Base-by-base conservation (phyloP, 2,329 filamentous ascomycete species). In the Conoideocrella luteorostrata region DNA sequence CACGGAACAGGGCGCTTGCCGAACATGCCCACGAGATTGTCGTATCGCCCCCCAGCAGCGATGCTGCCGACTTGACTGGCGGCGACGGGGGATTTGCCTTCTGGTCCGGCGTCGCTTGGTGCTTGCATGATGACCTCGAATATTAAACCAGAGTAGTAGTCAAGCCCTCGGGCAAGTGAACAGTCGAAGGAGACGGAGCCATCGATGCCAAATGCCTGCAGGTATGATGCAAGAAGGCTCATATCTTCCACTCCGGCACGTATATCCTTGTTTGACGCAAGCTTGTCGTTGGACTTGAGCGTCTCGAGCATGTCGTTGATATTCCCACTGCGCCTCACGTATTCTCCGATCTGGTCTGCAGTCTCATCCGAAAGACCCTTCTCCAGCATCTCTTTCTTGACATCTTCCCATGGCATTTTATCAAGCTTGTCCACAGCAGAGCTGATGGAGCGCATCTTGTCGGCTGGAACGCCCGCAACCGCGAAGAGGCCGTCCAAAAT, bases 361-460 rank as follows among this genome's bases (percentile, higher is more conserved):
- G 91, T 79, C 12, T 79, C 82, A 20, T 72, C 71, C 33, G 80
- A 77, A 2, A 97, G 73, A 0, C 88, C 89, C 70, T 96, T 96
- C 51, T 94, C 86, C 0, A 86, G 84, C 90, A 96, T 96, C 64
- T 96, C 90, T 64, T 85, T 86, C 63, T 84, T 82, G 43, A 96
- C 91, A 51, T 95, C 89, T 24, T 77, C 77, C 91, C 90, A 96
- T 2, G 89, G 85, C 58, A 84, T 71, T 70, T 97, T 97, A 67
- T 96, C 91, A 43, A 97, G 73, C 72, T 97, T 97, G 71, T 97
- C 91, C 36, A 97, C 90, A 2, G 91, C 90, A 20, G 86, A 93
- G 30, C 86, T 93, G 58, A 96, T 96, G 22, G 86, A 80, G 44
- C 91, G 80, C 52, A 95, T 86, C 72, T 94, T 90, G 46, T 95